Percentiles rank a stretch among this genome's conserved stretches.
Evolutionary conservation across 345 rosid genomes (phyloP).

Genomic region (Gossypium arboreum): DNA sequence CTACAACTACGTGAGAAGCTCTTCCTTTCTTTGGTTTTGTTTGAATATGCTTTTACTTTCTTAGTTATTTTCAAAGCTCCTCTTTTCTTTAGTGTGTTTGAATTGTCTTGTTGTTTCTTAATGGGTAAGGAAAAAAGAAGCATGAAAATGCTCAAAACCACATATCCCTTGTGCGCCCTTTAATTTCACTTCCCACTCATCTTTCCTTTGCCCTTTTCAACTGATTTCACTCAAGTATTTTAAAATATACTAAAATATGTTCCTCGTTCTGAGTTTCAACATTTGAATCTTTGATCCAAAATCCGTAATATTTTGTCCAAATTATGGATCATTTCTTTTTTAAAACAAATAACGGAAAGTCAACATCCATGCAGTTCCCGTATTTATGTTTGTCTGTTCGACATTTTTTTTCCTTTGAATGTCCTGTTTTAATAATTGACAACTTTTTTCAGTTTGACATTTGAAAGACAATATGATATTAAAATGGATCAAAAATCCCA

Average conservation of each 20-base stretch:
- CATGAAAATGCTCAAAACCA: neutral
- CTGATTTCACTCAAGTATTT: no score
- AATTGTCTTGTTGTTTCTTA: conserved; percentile 1
- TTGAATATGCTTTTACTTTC: conserved; percentile 11
- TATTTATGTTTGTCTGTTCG: no score
- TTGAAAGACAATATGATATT: neutral
- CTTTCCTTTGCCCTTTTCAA: no score
- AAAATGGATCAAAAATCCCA: neutral
- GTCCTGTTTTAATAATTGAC: neutral
- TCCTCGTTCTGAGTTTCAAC: no score
- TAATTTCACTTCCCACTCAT: no score
- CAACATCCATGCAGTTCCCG: no score
- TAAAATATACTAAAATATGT: no score
- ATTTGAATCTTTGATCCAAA: no score
- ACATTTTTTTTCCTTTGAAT: neutral
- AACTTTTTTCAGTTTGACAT: neutral
- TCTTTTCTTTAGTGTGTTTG: neutral
- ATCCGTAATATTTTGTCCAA: no score
- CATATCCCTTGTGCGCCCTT: no score
- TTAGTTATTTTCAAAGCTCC: conserved; percentile 1
- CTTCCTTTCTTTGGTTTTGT: neutral
- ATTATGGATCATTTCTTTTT: no score
- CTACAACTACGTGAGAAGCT: neutral
- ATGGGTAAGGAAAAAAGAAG: neutral
- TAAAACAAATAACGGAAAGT: no score